phyloP scores from a whole-genome alignment of 2,329 filamentous ascomycete genomes.

The Penicillium sp. region DNA sequence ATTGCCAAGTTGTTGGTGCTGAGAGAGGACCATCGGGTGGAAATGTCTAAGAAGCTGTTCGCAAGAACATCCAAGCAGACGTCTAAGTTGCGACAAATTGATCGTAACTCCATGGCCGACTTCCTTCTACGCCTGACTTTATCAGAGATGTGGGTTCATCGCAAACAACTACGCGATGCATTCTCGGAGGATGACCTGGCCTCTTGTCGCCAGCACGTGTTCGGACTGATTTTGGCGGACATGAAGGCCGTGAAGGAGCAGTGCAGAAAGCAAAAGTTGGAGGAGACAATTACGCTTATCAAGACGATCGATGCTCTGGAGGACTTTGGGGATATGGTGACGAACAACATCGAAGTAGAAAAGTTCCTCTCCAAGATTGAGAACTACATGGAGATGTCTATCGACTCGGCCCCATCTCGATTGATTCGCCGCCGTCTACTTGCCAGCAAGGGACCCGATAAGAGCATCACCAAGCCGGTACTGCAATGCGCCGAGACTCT shows the following conservation, averaged over 20 bases:
- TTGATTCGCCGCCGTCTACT: slow-evolving; percentile 35
- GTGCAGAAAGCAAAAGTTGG: slow-evolving; percentile 33
- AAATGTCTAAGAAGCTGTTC: slow-evolving; percentile 35
- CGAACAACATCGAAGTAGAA: slow-evolving; percentile 32
- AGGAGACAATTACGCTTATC: slow-evolving; percentile 33
- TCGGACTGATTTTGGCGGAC: slow-evolving; percentile 32
- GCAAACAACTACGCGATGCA: slow-evolving; percentile 26
- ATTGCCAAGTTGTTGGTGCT: slow-evolving; percentile 34
- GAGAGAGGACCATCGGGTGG: slow-evolving; percentile 33
- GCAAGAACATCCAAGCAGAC: slow-evolving; percentile 28
- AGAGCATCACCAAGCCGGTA: slow-evolving; percentile 26
- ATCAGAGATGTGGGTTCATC: slow-evolving; percentile 33
- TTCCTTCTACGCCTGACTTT: slow-evolving; percentile 36
- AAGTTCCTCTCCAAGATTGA: slow-evolving; percentile 37
- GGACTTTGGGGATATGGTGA: slow-evolving; percentile 38
- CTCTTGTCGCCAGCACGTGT: slow-evolving; percentile 32
- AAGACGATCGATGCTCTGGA: slow-evolving; percentile 39
- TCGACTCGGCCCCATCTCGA: slow-evolving; percentile 28
- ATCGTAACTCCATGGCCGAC: slow-evolving; percentile 35
- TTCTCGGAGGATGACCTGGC: slow-evolving; percentile 30
- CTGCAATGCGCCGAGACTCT: slow-evolving; percentile 36
- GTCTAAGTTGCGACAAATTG: slow-evolving; percentile 30
- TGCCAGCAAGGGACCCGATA: slow-evolving; percentile 27
- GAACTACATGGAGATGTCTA: slow-evolving; percentile 32
- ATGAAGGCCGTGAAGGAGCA: slow-evolving; percentile 35